phyloP scores from a whole-genome alignment of 2,329 filamentous ascomycete species.

The Diaporthe citri region DNA sequence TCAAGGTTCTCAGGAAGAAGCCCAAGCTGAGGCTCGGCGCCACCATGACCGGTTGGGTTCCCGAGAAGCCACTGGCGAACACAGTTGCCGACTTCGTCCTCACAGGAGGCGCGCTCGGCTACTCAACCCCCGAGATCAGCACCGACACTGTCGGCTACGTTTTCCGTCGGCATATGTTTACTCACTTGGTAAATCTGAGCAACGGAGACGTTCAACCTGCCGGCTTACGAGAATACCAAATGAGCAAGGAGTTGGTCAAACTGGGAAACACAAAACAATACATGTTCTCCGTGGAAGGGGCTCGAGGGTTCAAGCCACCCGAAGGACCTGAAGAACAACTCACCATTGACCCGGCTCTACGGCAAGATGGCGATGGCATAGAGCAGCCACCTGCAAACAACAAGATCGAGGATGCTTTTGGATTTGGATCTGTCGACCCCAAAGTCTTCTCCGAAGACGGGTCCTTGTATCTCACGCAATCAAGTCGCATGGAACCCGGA shows the following conservation, averaged over 20 bases:
- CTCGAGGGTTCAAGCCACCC: not conserved
- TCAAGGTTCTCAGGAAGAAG: conserved; percentile 37
- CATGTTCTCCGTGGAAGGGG: conserved; percentile 50
- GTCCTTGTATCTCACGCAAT: conserved; percentile 14
- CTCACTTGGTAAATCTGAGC: conserved; percentile 49
- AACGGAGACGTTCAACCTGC: conserved; percentile 53
- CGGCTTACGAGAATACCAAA: conserved; percentile 55
- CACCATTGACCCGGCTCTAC: conserved; percentile 36
- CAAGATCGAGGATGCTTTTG: not conserved
- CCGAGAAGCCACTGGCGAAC: conserved; percentile 52
- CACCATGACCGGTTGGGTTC: conserved; percentile 46
- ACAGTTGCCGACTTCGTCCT: conserved; percentile 52
- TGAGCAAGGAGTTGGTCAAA: conserved; percentile 53
- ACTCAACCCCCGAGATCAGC: conserved; percentile 53
- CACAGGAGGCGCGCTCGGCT: conserved; percentile 49
- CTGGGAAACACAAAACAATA: conserved; percentile 57
- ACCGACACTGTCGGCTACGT: conserved; percentile 51
- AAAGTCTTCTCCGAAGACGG: conserved; percentile 18
- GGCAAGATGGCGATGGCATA: not conserved
- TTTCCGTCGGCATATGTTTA: conserved; percentile 53
- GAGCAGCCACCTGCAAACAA: not conserved
- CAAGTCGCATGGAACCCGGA: conserved; percentile 24
- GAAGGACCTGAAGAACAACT: not conserved
- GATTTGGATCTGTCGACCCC: conserved; percentile 29
- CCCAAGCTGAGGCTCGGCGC: conserved; percentile 29